Percentiles rank a stretch among this genome's conserved stretches.
phyloP scores from a whole-genome alignment of 1,139 yeast genomes.

The Taphrina confusa region DNA sequence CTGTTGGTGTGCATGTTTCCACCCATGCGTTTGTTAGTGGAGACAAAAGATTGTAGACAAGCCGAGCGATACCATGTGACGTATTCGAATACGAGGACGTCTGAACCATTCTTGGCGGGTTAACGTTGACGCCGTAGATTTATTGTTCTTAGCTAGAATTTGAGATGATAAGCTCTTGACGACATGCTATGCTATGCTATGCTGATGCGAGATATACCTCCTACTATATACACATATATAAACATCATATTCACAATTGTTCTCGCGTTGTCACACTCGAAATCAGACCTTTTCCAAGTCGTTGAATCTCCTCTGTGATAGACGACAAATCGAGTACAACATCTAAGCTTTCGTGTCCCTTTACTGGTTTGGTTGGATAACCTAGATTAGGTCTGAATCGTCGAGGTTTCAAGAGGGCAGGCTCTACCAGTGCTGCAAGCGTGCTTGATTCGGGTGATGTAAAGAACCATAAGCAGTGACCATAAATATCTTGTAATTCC shows the following conservation, averaged over 20 bases:
- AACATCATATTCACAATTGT: too few species aligned
- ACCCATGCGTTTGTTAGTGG: too few species aligned
- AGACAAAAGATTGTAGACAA: too few species aligned
- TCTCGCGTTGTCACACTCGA: background rate
- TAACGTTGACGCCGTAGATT: too few species aligned
- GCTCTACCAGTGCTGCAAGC: slow-evolving; percentile 73
- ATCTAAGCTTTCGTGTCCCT: slow-evolving; percentile 40
- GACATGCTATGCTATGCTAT: background rate
- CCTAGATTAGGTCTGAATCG: slow-evolving; percentile 77
- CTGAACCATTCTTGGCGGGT: too few species aligned
- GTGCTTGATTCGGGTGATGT: slow-evolving; percentile 44
- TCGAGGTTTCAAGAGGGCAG: slow-evolving; percentile 61
- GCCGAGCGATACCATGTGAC: too few species aligned
- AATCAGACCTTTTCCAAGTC: slow-evolving; percentile 70
- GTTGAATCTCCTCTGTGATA: slow-evolving; percentile 66
- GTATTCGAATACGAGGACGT: too few species aligned
- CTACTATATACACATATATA: too few species aligned
- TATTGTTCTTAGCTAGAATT: too few species aligned
- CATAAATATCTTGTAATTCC: slow-evolving; percentile 51
- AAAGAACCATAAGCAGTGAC: slow-evolving; percentile 41
- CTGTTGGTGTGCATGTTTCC: too few species aligned
- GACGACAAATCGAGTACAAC: slow-evolving; percentile 73
- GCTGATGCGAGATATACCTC: too few species aligned
- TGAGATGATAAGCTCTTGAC: too few species aligned
- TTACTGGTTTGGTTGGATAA: slow-evolving; percentile 66